A percentile compares a stretch with the other conserved stretches of the same genome.
Conservation (phyloP, 2,329 filamentous ascomycete genomes). For the Lasiodiplodia hormozganensis region DNA sequence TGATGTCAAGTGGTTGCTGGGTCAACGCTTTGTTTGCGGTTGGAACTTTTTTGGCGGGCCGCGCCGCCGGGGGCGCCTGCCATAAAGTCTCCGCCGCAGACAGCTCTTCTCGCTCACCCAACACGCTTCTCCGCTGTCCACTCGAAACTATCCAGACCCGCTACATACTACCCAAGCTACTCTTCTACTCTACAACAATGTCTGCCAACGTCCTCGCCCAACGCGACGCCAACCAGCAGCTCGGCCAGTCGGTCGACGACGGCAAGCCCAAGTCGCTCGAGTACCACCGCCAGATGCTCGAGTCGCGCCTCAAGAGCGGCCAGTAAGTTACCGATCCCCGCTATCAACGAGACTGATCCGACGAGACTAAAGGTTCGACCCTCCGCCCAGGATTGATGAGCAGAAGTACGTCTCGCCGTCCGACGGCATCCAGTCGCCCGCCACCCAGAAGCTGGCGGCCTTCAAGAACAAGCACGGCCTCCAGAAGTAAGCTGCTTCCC, state of each 20-base stretch:
- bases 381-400: slow-evolving; percentile 24
- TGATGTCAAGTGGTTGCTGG: slow-evolving; percentile 14
- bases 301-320: slow-evolving; percentile 72
- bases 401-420: slow-evolving; percentile 77
- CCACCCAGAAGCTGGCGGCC: slow-evolving; percentile 80
- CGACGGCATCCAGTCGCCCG: slow-evolving; percentile 89
- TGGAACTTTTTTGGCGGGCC: slow-evolving; percentile 18
- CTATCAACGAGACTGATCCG: slow-evolving; percentile 20
- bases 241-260: slow-evolving; percentile 40
- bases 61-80: neutral
- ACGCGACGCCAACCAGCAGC: slow-evolving; percentile 69
- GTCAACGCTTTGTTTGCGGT: slow-evolving; percentile 19
- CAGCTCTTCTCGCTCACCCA: neutral
- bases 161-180: neutral
- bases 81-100: slow-evolving; percentile 1
- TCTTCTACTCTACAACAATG: slow-evolving; percentile 51
- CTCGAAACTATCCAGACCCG: slow-evolving; percentile 5
- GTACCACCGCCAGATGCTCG: slow-evolving; percentile 77
- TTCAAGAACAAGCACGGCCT: slow-evolving; percentile 80
- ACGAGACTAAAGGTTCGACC: slow-evolving; percentile 23
- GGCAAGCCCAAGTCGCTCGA: slow-evolving; percentile 63
- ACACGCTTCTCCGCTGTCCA: slow-evolving; percentile 8
- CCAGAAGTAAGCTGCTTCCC: slow-evolving; percentile 63
- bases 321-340: slow-evolving; percentile 58
- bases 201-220: slow-evolving; percentile 66